These are phyloP conservation scores for Maudiozyma bulderi DNA, from an alignment of 805 yeast species.

Conservation along the genomic window DNA sequence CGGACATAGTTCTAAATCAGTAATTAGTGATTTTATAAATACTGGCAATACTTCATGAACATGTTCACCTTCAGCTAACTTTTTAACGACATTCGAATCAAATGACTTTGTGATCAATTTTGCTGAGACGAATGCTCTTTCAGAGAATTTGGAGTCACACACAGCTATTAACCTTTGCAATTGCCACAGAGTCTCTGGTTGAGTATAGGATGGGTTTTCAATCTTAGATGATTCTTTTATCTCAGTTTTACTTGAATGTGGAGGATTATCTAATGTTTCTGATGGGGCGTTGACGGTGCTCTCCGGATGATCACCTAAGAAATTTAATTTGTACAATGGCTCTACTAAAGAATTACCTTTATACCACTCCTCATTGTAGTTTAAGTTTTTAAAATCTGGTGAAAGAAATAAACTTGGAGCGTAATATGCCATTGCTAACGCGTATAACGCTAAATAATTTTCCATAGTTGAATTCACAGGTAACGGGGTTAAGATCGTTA, in stretches of 20 bases:
- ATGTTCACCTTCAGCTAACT: conserved; percentile 18
- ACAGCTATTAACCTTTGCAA: conserved; percentile 21
- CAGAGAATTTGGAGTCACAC: conserved; percentile 12
- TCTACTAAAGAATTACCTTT: conserved; percentile 8
- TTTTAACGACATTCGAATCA: conserved; percentile 13
- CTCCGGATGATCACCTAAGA: background rate
- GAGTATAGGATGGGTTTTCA: conserved; percentile 4
- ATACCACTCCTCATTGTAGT: conserved; percentile 20
- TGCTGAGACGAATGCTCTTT: conserved; percentile 19
- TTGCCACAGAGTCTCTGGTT: conserved; percentile 24
- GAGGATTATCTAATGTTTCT: background rate
- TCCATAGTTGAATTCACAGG: conserved; percentile 18
- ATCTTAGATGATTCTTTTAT: background rate
- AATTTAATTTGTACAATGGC: background rate
- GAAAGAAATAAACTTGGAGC: conserved; percentile 17
- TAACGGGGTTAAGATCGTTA: conserved; percentile 20
- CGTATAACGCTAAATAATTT: conserved; percentile 23
- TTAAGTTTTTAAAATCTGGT: conserved; percentile 20
- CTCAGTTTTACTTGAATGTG: background rate
- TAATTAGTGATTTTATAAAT: conserved; percentile 20
- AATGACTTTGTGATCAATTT: conserved; percentile 14
- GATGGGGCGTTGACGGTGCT: no score
- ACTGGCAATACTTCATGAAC: conserved; percentile 24
- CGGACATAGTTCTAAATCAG: conserved; percentile 17
- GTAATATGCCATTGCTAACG: conserved; percentile 16